phyloP scores from a whole-genome alignment of 306 rosid species.

The Lotus japonicus region DNA sequence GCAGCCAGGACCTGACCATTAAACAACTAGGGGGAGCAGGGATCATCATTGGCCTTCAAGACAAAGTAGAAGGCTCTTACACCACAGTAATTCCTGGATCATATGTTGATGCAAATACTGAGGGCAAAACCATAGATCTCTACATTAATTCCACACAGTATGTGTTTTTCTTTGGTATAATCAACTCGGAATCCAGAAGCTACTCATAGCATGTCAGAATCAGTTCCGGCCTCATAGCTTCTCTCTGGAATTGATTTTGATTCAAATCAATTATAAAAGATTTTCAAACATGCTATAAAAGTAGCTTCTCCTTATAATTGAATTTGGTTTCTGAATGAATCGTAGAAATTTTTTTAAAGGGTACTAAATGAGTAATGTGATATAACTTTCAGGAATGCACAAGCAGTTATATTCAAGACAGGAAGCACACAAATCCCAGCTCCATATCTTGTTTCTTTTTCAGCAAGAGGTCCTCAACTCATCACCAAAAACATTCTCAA shows the following conservation, averaged over 20 bases:
- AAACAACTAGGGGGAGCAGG: conserved; percentile 50
- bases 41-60: conserved; percentile 34
- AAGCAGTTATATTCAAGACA: conserved; percentile 53
- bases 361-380: not conserved
- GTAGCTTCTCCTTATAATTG: too few species aligned
- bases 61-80: conserved; percentile 28
- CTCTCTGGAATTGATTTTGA: too few species aligned
- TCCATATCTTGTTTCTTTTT: conserved; percentile 66
- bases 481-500: conserved; percentile 53
- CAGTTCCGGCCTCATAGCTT: too few species aligned
- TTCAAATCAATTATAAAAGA: too few species aligned
- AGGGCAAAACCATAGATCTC: conserved; percentile 29
- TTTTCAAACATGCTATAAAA: too few species aligned
- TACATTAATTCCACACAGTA: conserved; percentile 82
- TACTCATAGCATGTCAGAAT: too few species aligned
- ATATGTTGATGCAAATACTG: conserved; percentile 22
- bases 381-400: conserved; percentile 38
- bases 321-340: too few species aligned
- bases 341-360: too few species aligned
- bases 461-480: conserved; percentile 69
- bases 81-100: conserved; percentile 45
- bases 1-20: conserved; percentile 39
- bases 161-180: too few species aligned
- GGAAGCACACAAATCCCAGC: conserved; percentile 24
- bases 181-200: too few species aligned